These are phyloP conservation scores for Colletotrichum incanum DNA, from an alignment of 2,329 filamentous ascomycete genomes.

Conservation along the genomic window DNA sequence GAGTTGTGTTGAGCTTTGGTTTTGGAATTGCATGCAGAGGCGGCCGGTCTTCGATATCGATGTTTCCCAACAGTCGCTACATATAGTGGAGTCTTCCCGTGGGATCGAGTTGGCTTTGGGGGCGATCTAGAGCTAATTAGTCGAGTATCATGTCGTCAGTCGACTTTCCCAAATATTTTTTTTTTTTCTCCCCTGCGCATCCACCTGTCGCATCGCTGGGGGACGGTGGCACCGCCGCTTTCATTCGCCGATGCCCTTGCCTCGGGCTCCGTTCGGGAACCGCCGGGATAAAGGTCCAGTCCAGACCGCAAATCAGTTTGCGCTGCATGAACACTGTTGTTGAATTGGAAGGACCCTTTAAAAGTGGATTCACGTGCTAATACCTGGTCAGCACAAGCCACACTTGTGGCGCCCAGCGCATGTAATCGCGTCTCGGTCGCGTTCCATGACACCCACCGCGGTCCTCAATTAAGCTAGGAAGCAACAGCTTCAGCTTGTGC, in stretches of 20 bases:
- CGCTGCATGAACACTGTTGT: conserved; percentile 9
- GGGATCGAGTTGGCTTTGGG: conserved; percentile 28
- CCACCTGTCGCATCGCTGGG: conserved; percentile 28
- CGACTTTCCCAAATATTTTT: conserved; percentile 40
- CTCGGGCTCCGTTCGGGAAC: conserved; percentile 41
- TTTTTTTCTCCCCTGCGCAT: conserved; percentile 43
- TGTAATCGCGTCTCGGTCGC: conserved; percentile 34
- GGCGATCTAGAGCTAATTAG: conserved; percentile 26
- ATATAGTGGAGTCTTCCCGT: conserved; percentile 36
- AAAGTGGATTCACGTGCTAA: conserved; percentile 28
- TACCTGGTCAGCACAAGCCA: conserved; percentile 5
- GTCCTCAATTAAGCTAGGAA: conserved; percentile 27
- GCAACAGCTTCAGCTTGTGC: neutral
- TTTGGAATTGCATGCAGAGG: neutral
- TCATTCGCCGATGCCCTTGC: conserved; percentile 32
- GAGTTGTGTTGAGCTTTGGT: neutral
- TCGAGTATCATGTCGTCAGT: conserved; percentile 37
- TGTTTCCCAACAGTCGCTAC: conserved; percentile 34
- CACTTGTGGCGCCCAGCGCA: conserved; percentile 11
- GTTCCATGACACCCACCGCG: conserved; percentile 14
- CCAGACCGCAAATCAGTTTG: neutral
- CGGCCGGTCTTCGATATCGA: conserved; percentile 7
- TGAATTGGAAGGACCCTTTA: neutral
- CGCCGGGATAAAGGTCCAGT: conserved; percentile 26
- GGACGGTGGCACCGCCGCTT: conserved; percentile 21